These are phyloP conservation scores for Furcasterigmium furcatum DNA, from an alignment of 2,329 filamentous ascomycete species.

Conservation along the genomic window DNA sequence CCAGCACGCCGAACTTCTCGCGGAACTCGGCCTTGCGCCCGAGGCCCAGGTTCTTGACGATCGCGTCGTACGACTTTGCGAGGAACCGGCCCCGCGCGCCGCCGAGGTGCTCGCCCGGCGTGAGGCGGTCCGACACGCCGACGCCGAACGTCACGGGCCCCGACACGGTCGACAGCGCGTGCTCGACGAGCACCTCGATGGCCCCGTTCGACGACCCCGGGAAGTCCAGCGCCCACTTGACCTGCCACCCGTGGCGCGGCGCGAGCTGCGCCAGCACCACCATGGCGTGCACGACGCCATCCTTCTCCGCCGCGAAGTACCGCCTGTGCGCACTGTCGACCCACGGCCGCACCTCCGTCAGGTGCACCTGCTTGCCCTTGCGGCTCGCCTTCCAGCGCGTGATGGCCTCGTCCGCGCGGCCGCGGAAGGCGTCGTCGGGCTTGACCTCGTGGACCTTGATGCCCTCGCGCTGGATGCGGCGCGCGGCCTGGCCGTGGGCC, in stretches of 20 bases:
- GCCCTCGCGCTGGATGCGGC: slow-evolving; percentile 78
- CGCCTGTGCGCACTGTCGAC: slow-evolving; percentile 77
- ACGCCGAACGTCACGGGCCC: slow-evolving; percentile 79
- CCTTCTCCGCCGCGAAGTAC: slow-evolving; percentile 78
- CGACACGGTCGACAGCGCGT: slow-evolving; percentile 54
- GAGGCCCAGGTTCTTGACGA: slow-evolving; percentile 78
- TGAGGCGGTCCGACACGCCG: slow-evolving; percentile 71
- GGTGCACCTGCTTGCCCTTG: slow-evolving; percentile 81
- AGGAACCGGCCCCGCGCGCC: slow-evolving; percentile 79
- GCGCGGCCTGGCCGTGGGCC: slow-evolving; percentile 71
- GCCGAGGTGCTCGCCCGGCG: slow-evolving; percentile 76
- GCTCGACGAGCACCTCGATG: slow-evolving; percentile 79
- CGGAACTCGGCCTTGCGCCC: slow-evolving; percentile 86
- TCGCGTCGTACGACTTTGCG: slow-evolving; percentile 75
- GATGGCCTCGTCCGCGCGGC: slow-evolving; percentile 69
- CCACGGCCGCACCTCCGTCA: slow-evolving; percentile 89
- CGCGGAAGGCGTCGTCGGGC: slow-evolving; percentile 64
- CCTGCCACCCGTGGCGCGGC: slow-evolving; percentile 82
- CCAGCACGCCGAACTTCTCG: slow-evolving; percentile 81
- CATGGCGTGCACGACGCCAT: slow-evolving; percentile 70
- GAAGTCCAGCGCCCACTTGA: slow-evolving; percentile 96
- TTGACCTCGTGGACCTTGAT: slow-evolving; percentile 75
- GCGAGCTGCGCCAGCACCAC: slow-evolving; percentile 82
- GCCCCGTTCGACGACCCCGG: slow-evolving; percentile 80
- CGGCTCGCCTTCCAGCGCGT: slow-evolving; percentile 76